Evolutionary conservation across 768 basidiomycete genomes (phyloP).

Genomic region (Filobasidium wieringae): DNA sequence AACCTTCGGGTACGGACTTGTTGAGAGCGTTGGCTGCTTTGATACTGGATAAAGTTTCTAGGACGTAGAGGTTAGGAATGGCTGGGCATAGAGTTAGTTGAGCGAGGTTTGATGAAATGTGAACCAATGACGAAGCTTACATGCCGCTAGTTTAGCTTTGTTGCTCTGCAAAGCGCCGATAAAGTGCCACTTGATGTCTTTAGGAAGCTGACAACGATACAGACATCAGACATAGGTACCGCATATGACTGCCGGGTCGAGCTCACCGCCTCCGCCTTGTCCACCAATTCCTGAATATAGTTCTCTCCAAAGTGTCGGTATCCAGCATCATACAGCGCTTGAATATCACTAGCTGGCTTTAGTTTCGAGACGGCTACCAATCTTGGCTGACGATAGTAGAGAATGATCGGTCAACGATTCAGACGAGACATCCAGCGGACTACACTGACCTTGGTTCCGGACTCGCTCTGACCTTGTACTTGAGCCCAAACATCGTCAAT

Average conservation of each 20-base stretch:
- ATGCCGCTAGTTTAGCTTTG: conserved; percentile 76
- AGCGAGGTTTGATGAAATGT: background rate
- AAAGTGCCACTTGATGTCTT: conserved; percentile 89
- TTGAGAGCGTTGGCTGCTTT: conserved; percentile 73
- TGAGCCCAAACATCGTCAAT: conserved; percentile 18
- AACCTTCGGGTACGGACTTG: conserved; percentile 42
- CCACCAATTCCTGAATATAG: conserved; percentile 84
- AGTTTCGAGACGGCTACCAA: conserved; percentile 87
- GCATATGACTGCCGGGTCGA: background rate
- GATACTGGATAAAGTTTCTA: conserved; percentile 73
- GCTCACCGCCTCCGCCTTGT: conserved; percentile 64
- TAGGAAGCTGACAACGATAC: conserved; percentile 54
- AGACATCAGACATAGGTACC: background rate
- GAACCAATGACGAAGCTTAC: conserved; percentile 42
- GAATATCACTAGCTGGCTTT: conserved; percentile 77
- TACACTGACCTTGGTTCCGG: background rate
- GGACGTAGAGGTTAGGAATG: conserved; percentile 71
- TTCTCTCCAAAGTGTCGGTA: conserved; percentile 96
- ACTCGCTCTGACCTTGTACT: background rate
- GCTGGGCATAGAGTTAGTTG: conserved; percentile 42
- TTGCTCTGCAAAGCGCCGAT: conserved; percentile 89
- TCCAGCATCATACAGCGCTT: conserved; percentile 65
- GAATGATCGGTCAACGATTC: background rate
- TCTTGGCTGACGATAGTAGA: conserved; percentile 31
- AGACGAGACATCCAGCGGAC: background rate